phyloP scores from a whole-genome alignment of 2,329 filamentous ascomycete genomes.

The Aspergillus pseudoglaucus region DNA sequence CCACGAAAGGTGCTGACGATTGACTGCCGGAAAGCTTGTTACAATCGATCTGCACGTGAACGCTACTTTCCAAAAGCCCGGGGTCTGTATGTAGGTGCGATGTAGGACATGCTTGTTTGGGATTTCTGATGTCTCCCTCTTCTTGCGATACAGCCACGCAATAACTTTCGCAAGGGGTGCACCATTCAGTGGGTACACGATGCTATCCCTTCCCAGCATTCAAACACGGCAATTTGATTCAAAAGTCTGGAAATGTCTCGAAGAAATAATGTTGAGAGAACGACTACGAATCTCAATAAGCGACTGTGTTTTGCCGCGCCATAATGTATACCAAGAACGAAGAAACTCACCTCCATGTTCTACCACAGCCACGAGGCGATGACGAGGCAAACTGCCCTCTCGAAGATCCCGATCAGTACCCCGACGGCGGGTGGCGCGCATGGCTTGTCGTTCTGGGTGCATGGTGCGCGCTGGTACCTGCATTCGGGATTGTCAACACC shows the following conservation, averaged over 20 bases:
- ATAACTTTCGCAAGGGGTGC: background rate
- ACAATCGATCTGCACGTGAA: background rate
- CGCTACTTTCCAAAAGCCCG: background rate
- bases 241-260: background rate
- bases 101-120: background rate
- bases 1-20: background rate
- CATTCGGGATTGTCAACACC: slow-evolving; percentile 31
- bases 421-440: slow-evolving; percentile 32
- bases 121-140: background rate
- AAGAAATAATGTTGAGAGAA: background rate
- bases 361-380: background rate
- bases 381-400: background rate
- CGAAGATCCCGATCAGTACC: slow-evolving; percentile 6
- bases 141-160: background rate
- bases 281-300: background rate
- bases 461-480: slow-evolving; percentile 28
- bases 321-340: background rate
- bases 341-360: background rate
- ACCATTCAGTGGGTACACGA: background rate
- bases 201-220: background rate
- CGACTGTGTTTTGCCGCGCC: background rate
- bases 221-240: background rate
- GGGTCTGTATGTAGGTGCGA: background rate
- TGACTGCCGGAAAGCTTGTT: background rate
- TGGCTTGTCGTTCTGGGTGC: slow-evolving; percentile 35